These are phyloP conservation scores for Penicillium cosmopolitanum DNA, from an alignment of 495 filamentous ascomycete genomes.

Conservation along the genomic window DNA sequence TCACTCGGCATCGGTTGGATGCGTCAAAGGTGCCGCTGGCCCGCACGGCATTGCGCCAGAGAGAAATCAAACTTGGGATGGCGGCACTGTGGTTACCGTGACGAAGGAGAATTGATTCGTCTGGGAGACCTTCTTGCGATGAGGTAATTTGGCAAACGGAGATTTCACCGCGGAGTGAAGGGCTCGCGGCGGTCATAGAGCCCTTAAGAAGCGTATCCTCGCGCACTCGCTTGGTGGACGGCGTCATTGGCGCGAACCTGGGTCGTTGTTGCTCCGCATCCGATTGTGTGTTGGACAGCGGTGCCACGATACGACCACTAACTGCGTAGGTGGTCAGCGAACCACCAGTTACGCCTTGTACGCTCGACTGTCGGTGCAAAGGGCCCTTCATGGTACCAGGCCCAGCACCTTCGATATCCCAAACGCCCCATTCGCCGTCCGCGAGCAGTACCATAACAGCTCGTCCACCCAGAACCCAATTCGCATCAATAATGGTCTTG, in stretches of 20 bases:
- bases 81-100: constrained; percentile 63
- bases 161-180: constrained; percentile 64
- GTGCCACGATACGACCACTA: constrained; percentile 64
- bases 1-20: constrained; percentile 50
- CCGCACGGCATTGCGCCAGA: constrained; percentile 68
- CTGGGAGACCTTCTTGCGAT: constrained; percentile 50
- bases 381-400: constrained; percentile 53
- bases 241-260: constrained; percentile 82
- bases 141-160: constrained; percentile 56
- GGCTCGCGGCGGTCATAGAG: constrained; percentile 30
- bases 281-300: constrained; percentile 33
- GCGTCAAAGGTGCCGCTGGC: constrained; percentile 59
- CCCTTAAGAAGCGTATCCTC: constrained; percentile 60
- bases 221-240: constrained; percentile 68
- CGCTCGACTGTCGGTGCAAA: constrained; percentile 58
- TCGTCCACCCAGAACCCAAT: constrained; percentile 81
- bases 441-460: constrained; percentile 75
- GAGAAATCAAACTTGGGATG: constrained; percentile 65
- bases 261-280: constrained; percentile 48
- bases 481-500: constrained; percentile 78
- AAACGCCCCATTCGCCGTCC: constrained; percentile 93
- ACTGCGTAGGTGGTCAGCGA: constrained; percentile 69
- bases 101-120: constrained; percentile 71
- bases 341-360: constrained; percentile 65
- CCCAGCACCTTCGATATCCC: constrained; percentile 77